Percentiles rank a stretch among this genome's conserved stretches.
phyloP scores from a whole-genome alignment of 2,329 filamentous ascomycete species.

The Neurospora sp. region DNA sequence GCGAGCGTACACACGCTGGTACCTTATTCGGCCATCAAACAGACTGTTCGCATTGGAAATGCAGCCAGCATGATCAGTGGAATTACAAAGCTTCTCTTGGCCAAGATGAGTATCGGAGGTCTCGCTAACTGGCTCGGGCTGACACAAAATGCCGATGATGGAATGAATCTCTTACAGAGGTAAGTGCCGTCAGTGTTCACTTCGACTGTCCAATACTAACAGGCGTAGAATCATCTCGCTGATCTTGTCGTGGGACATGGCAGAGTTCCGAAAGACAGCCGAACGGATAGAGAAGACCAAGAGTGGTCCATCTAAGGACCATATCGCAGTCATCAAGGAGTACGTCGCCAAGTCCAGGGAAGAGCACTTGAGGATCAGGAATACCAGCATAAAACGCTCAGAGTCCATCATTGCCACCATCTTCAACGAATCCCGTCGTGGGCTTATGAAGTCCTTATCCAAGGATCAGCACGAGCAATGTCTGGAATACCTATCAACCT shows the following conservation, averaged over 20 bases:
- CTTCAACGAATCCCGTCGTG: conserved; percentile 42
- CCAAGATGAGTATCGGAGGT: conserved; percentile 66
- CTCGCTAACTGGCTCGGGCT: conserved; percentile 73
- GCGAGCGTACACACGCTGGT: conserved; percentile 61
- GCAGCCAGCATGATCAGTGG: conserved; percentile 73
- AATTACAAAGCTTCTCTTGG: conserved; percentile 61
- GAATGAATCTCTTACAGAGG: conserved; percentile 69
- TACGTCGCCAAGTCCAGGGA: conserved; percentile 43
- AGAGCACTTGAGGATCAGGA: conserved; percentile 49
- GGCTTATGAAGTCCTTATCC: conserved; percentile 36
- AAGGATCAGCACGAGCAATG: conserved; percentile 53
- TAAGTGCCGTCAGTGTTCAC: conserved; percentile 12
- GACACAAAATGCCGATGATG: conserved; percentile 61
- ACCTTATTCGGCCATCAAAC: conserved; percentile 61
- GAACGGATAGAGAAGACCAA: conserved; percentile 55
- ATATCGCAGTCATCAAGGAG: conserved; percentile 49
- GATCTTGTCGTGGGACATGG: conserved; percentile 62
- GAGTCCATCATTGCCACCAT: conserved; percentile 59
- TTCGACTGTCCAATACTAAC: conserved; percentile 5
- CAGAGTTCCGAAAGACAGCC: conserved; percentile 56
- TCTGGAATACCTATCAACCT: conserved; percentile 59
- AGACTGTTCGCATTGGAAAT: conserved; percentile 67
- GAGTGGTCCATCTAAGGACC: conserved; percentile 47
- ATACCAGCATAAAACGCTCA: conserved; percentile 37
- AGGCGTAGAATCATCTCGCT: conserved; percentile 56